Percentiles rank a stretch among this genome's conserved stretches.
Conservation (phyloP, 73 alveolate species). For the Paramecium tetraurelia region DNA sequence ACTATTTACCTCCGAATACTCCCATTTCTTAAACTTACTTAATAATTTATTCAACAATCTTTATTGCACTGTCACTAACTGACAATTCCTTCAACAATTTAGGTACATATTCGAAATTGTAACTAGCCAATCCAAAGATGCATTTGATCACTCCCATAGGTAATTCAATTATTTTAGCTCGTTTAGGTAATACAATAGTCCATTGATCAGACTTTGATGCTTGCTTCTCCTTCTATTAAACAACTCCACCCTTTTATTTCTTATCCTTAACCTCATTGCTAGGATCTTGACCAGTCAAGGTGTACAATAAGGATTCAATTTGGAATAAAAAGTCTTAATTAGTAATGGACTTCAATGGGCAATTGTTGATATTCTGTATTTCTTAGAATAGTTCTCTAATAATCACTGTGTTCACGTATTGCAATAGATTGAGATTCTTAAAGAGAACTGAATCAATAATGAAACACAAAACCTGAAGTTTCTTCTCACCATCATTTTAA, state of each 20-base stretch:
- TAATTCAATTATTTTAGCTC: conserved; percentile 1
- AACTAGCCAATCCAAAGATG: neutral
- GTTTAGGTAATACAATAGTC: conserved; percentile 1
- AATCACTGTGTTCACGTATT: neutral
- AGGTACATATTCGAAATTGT: neutral
- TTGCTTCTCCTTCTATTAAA: neutral
- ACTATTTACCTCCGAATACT: conserved; percentile 30
- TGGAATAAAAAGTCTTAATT: neutral
- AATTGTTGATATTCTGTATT: neutral
- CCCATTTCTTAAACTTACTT: conserved; percentile 25
- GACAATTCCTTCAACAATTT: neutral
- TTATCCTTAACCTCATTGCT: neutral
- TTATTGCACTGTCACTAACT: conserved; percentile 37
- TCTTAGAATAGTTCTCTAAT: conserved; percentile 10
- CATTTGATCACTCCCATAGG: conserved; percentile 32
- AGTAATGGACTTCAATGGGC: neutral
- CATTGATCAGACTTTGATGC: conserved; percentile 11
- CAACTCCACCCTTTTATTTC: neutral
- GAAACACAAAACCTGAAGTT: neutral
- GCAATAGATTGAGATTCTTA: neutral
- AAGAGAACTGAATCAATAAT: conserved; percentile 18
- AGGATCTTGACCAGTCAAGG: conserved; percentile 19
- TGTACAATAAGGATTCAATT: neutral
- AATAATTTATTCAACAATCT: conserved; percentile 8
- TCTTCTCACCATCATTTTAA: neutral